These are phyloP conservation scores for Pyrus betulifolia DNA, from an alignment of 306 rosid species.

Conservation along the genomic window DNA sequence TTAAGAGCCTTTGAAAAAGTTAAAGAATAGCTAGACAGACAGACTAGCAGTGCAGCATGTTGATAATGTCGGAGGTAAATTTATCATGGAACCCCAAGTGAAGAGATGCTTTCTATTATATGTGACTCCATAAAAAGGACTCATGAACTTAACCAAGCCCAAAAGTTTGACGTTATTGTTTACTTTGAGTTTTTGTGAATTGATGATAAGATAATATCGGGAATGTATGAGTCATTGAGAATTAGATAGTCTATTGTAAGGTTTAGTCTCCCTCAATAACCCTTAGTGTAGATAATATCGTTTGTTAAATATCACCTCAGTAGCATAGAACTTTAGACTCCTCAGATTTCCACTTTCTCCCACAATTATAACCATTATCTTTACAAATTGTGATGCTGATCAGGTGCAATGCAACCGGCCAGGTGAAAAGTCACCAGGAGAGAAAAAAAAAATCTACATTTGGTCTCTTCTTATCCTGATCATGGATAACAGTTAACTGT, in stretches of 20 bases:
- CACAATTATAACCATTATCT: neutral
- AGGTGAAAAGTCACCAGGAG: neutral
- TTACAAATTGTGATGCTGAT: neutral
- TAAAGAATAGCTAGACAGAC: conserved; percentile 27
- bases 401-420: neutral
- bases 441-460: neutral
- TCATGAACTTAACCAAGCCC: neutral
- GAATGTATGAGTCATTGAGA: neutral
- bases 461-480: neutral
- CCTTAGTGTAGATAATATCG: no score
- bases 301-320: neutral
- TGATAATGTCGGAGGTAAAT: conserved; percentile 24
- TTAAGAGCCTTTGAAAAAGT: conserved; percentile 34
- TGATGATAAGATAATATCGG: neutral
- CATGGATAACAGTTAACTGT: neutral
- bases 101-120: conserved; percentile 18
- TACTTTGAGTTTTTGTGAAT: neutral
- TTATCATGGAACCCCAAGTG: conserved; percentile 28
- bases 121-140: conserved; percentile 12
- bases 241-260: neutral
- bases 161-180: conserved; percentile 5
- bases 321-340: neutral
- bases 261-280: accelerated
- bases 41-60: conserved; percentile 43
- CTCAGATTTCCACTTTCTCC: neutral